Percentiles rank a stretch among this genome's conserved stretches.
phyloP scores from a whole-genome alignment of 2,329 filamentous ascomycete species.

The Sordariomycetes sp. region DNA sequence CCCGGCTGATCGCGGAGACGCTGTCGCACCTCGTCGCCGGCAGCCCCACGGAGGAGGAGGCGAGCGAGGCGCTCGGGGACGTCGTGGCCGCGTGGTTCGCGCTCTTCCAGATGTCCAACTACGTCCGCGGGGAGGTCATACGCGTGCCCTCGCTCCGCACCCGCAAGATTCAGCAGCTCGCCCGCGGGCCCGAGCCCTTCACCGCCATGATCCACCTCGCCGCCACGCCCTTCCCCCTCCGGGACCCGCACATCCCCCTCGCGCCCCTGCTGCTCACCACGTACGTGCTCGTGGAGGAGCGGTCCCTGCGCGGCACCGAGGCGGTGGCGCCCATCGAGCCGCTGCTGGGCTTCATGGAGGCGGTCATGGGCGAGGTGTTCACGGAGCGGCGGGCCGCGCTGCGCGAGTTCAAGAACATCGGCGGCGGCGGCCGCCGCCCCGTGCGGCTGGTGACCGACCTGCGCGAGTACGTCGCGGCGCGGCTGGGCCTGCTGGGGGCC shows the following conservation, averaged over 20 bases:
- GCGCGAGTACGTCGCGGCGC: not conserved
- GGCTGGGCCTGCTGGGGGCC: not conserved
- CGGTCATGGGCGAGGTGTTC: constrained; percentile 4
- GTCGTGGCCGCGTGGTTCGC: not conserved
- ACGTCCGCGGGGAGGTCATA: not conserved
- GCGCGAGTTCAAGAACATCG: constrained; percentile 1
- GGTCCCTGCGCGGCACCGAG: not conserved
- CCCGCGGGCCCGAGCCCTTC: not conserved
- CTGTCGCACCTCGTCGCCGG: not conserved
- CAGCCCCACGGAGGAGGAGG: not conserved
- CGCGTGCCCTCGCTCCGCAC: not conserved
- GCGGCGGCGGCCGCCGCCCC: too few relatives aligned
- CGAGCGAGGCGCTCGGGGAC: not conserved
- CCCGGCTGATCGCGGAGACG: constrained; percentile 5
- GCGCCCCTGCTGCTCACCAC: constrained; percentile 5
- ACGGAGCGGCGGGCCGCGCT: not conserved
- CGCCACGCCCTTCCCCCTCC: constrained; percentile 2
- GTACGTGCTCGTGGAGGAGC: constrained; percentile 5
- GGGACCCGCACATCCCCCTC: not conserved
- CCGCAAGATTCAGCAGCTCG: not conserved
- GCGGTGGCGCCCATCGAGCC: not conserved
- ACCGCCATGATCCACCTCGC: not conserved
- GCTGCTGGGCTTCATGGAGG: constrained; percentile 6
- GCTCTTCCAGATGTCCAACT: not conserved
- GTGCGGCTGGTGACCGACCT: not conserved